Evolutionary conservation across 1,139 yeast genomes (phyloP).

Genomic region (Suhomyces taliae): DNA sequence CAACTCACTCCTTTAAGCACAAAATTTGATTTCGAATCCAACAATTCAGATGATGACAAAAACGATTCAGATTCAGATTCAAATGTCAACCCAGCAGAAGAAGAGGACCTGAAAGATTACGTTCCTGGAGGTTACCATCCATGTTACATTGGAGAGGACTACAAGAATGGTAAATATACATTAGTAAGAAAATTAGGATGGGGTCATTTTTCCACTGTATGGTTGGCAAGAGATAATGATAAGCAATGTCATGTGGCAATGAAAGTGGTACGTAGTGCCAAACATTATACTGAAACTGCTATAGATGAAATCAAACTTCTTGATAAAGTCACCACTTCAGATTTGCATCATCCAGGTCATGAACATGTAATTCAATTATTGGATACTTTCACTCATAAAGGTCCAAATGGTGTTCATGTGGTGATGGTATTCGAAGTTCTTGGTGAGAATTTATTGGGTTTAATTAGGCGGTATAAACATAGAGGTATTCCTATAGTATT

Average conservation of each 20-base stretch:
- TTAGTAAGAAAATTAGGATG: slow-evolving; percentile 45
- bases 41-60: slow-evolving; percentile 21
- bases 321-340: slow-evolving; percentile 31
- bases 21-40: slow-evolving; percentile 21
- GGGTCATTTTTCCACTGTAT: slow-evolving; percentile 54
- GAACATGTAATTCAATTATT: slow-evolving; percentile 40
- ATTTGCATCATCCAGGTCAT: slow-evolving; percentile 36
- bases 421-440: slow-evolving; percentile 47
- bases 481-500: slow-evolving; percentile 40
- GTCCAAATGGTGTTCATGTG: slow-evolving; percentile 45
- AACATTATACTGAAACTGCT: slow-evolving; percentile 44
- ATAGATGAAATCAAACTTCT: slow-evolving; percentile 42
- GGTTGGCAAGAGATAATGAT: slow-evolving; percentile 46
- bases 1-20: slow-evolving; percentile 40
- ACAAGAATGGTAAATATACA: slow-evolving; percentile 35
- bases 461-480: slow-evolving; percentile 38
- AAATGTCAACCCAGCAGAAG: slow-evolving; percentile 39
- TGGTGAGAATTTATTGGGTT: slow-evolving; percentile 43
- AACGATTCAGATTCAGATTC: slow-evolving; percentile 32
- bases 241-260: slow-evolving; percentile 42
- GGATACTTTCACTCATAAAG: slow-evolving; percentile 42
- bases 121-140: slow-evolving; percentile 46
- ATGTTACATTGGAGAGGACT: slow-evolving; percentile 39
- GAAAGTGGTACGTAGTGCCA: slow-evolving; percentile 42
- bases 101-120: slow-evolving; percentile 40